Evolutionary conservation across 2,329 filamentous ascomycete genomes (phyloP), one percentile per base, ranked within the genome.

Genomic region (Lecanoromycetidae sp.): DNA sequence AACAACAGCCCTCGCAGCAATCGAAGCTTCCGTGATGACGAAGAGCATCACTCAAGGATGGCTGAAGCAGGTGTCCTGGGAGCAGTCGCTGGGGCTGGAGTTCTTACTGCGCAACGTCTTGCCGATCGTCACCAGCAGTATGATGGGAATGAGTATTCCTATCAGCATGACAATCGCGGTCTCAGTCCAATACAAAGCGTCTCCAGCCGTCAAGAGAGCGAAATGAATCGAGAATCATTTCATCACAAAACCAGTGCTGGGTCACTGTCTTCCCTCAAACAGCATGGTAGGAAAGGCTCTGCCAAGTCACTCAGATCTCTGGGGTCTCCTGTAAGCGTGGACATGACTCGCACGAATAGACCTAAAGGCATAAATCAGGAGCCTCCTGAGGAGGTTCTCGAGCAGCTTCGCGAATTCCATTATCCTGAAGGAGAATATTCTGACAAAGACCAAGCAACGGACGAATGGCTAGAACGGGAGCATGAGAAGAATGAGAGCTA

Each of bases 131-230:
- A 65, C 22, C 63, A 64, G 44, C 54, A 56, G 26, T 60, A 63
- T 25, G 41, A 52, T 30, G 39, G 37, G 65, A 71, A 73, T 52
- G 72, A 75, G 46, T 65, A 65, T 33, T 70, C 68, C 20, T 67
- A 69, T 43, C 17, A 67, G 71, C 4, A 70, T 70, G 46, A 56
- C 81, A 84, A 53, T 75, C 81, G 84, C 34, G 82, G 80, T 9
- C 66, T 93, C 40, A 95, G 88, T 60, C 90, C 90, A 0, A 88
- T 94, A 50, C 88, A 91, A 56, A 95, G 88, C 57, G 85, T 94
- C 13, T 90, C 87, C 9, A 91, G 88, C 52, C 90, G 87, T 57
- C 82, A 78, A 3, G 80, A 87, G 57, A 77, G 79, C 38, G 78
- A 72, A 27, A 65, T 66, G 25, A 76, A 75, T 56, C 75, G 75